Percentiles rank a stretch among this genome's conserved stretches.
Conservation (phyloP, 768 basidiomycete species). For the Trametes gibbosa region DNA sequence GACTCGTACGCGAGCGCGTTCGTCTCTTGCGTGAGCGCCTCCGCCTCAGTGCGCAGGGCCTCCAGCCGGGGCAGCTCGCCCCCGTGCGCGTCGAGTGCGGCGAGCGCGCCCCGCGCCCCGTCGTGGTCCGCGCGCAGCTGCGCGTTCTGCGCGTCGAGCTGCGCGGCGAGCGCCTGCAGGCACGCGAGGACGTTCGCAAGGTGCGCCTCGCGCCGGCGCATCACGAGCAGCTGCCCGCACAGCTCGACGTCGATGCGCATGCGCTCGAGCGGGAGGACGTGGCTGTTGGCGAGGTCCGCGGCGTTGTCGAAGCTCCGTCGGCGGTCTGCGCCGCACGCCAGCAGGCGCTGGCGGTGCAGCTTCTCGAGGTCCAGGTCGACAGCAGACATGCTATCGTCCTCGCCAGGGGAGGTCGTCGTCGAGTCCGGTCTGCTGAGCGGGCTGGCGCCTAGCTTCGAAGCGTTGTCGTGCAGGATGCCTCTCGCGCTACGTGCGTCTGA, state of each 20-base stretch:
- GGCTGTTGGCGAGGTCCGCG: constrained; percentile 43
- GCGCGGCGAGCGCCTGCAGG: constrained; percentile 55
- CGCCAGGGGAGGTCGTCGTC: not conserved
- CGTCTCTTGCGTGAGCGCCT: constrained; percentile 56
- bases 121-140: constrained; percentile 59
- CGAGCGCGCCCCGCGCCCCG: constrained; percentile 45
- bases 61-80: constrained; percentile 52
- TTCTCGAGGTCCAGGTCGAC: constrained; percentile 5
- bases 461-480: constrained; percentile 28
- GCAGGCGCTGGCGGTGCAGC: constrained; percentile 6
- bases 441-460: constrained; percentile 13
- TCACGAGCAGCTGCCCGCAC: constrained; percentile 68
- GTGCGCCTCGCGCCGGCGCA: constrained; percentile 66
- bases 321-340: constrained; percentile 24
- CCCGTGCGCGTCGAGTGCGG: constrained; percentile 45
- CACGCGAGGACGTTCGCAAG: constrained; percentile 60
- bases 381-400: constrained; percentile 7
- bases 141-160: constrained; percentile 54
- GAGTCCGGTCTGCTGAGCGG: constrained; percentile 6
- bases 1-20: constrained; percentile 71
- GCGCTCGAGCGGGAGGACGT: constrained; percentile 53
- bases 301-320: constrained; percentile 70
- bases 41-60: constrained; percentile 45
- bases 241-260: constrained; percentile 81
- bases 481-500: constrained; percentile 49